Percentiles rank a stretch among this genome's conserved stretches.
phyloP scores from a whole-genome alignment of 208 protist species.

The Wallacemonas sp. region DNA sequence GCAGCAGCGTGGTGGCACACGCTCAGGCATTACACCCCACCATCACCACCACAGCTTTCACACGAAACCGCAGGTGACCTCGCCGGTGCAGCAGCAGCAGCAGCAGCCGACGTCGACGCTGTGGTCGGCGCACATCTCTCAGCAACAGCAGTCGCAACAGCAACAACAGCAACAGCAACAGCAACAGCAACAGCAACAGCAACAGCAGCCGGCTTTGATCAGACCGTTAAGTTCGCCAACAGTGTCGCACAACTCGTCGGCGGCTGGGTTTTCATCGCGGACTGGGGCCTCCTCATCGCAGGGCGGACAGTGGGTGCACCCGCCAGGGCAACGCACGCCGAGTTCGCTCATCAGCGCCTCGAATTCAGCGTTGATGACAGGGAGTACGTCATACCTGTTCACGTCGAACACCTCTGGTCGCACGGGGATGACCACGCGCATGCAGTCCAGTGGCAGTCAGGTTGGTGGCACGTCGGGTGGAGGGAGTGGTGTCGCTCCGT shows the following conservation, averaged over 20 bases:
- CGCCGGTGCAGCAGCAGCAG: neutral
- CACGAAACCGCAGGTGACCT: neutral
- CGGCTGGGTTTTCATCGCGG: neutral
- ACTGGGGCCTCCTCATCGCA: neutral
- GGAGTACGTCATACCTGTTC: too few species aligned
- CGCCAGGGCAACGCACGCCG: too few species aligned
- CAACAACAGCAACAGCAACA: slow-evolving; percentile 3
- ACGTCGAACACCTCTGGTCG: too few species aligned
- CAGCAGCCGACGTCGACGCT: neutral
- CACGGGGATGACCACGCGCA: too few species aligned
- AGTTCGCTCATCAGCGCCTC: too few species aligned
- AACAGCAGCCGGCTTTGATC: too few species aligned
- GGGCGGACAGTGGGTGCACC: too few species aligned
- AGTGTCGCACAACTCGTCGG: neutral
- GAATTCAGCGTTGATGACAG: too few species aligned
- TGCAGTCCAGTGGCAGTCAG: too few species aligned
- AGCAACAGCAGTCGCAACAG: neutral
- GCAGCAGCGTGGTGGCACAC: neutral
- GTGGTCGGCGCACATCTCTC: neutral
- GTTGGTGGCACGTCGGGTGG: too few species aligned
- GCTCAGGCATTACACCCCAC: slow-evolving; percentile 2
- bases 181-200: neutral
- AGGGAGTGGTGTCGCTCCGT: too few species aligned
- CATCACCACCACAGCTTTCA: slow-evolving; percentile 17
- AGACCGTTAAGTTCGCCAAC: too few species aligned